Evolutionary conservation across 2,329 filamentous ascomycete genomes (phyloP).

Genomic region (Talaromyces funiculosus): DNA sequence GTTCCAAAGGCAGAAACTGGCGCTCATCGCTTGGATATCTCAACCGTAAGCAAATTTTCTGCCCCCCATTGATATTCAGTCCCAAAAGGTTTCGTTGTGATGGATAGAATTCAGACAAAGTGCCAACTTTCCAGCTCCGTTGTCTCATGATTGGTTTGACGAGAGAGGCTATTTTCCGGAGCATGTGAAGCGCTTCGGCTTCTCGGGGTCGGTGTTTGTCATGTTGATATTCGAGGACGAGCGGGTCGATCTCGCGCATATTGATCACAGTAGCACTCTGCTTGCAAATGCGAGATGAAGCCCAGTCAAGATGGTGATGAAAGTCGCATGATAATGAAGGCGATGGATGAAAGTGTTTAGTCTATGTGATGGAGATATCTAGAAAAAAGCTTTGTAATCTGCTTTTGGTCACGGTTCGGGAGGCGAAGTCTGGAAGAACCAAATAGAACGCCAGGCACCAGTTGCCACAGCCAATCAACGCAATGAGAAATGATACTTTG

Average conservation of each 20-base stretch:
- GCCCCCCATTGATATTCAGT: slow-evolving; percentile 71
- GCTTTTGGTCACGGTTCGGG: background rate
- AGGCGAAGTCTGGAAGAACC: slow-evolving; percentile 5
- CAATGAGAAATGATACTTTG: background rate
- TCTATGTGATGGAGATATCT: background rate
- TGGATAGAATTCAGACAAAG: slow-evolving; percentile 81
- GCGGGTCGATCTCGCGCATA: slow-evolving; percentile 43
- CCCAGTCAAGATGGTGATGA: background rate
- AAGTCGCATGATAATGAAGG: background rate
- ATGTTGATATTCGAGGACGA: slow-evolving; percentile 50
- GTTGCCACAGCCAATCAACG: background rate
- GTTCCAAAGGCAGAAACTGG: slow-evolving; percentile 74
- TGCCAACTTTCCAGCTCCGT: slow-evolving; percentile 70
- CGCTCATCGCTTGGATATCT: slow-evolving; percentile 67
- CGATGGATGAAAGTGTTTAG: background rate
- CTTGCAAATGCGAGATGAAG: background rate
- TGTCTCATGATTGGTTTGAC: slow-evolving; percentile 95
- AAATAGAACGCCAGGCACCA: background rate
- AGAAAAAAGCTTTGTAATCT: slow-evolving; percentile 16
- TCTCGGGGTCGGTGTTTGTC: slow-evolving; percentile 45
- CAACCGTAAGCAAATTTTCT: slow-evolving; percentile 75
- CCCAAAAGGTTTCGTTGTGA: slow-evolving; percentile 67
- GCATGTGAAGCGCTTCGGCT: slow-evolving; percentile 51
- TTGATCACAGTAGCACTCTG: slow-evolving; percentile 11
- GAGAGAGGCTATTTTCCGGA: slow-evolving; percentile 77